Conservation (phyloP, 257 asterid genomes). For the Lithospermum erythrorhizon region DNA sequence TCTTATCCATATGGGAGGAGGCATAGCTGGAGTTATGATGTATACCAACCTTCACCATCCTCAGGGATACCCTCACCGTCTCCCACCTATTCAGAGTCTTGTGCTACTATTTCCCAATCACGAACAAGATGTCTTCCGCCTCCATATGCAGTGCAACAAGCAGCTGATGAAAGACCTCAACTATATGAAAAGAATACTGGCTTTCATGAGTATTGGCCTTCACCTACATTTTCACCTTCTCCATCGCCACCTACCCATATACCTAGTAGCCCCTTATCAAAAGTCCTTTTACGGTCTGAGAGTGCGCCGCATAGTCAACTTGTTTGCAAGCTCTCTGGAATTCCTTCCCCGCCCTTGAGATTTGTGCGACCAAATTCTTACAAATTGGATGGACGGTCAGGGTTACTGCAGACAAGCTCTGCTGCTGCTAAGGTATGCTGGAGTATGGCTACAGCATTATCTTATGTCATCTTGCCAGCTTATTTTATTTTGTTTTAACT, state of each 20-base stretch:
- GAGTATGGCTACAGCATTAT: conserved; percentile 6
- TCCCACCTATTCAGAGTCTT: conserved; percentile 65
- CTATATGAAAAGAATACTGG: conserved; percentile 34
- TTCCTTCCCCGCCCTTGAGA: conserved; percentile 45
- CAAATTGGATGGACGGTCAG: conserved; percentile 27
- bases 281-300: conserved; percentile 52
- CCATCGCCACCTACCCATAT: conserved; percentile 58
- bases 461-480: not conserved
- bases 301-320: conserved; percentile 81
- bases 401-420: conserved; percentile 34
- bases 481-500: not conserved
- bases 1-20: conserved; percentile 60
- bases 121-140: conserved; percentile 50
- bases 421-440: conserved; percentile 46
- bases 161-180: conserved; percentile 35
- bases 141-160: conserved; percentile 33
- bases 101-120: conserved; percentile 28
- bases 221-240: conserved; percentile 49
- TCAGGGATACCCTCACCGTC: conserved; percentile 63
- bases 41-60: conserved; percentile 57
- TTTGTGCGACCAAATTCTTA: conserved; percentile 20
- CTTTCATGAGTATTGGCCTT: conserved; percentile 67
- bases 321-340: conserved; percentile 33
- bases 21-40: conserved; percentile 86
- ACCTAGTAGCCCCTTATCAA: conserved; percentile 29